Percentiles rank a stretch among this genome's conserved stretches.
Conservation (phyloP, 192 early-diverging fungal genomes). For the Coemansia sp. region DNA sequence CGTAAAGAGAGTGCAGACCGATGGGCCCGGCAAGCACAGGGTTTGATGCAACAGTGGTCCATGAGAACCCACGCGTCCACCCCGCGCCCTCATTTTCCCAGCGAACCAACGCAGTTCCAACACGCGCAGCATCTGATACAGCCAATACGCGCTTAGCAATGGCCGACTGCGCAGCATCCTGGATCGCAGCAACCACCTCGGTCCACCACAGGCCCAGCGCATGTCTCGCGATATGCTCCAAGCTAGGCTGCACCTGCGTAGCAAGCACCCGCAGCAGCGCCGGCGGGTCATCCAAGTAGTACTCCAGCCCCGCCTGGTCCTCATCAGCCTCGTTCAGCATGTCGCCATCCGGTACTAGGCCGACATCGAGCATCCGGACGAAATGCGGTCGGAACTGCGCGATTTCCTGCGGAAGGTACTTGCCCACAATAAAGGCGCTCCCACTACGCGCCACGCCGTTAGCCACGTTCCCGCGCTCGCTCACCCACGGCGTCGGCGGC, state of each 20-base stretch:
- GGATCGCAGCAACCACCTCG: neutral
- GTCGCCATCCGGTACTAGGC: constrained; percentile 4
- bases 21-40: constrained; percentile 9
- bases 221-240: constrained; percentile 29
- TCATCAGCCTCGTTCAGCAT: constrained; percentile 37
- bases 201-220: constrained; percentile 41
- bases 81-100: constrained; percentile 13
- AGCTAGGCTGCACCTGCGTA: constrained; percentile 34
- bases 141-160: constrained; percentile 7
- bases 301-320: constrained; percentile 14
- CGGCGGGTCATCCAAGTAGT: constrained; percentile 14
- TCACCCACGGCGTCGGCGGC: constrained; percentile 12
- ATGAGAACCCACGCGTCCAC: constrained; percentile 24
- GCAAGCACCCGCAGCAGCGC: constrained; percentile 26
- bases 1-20: constrained; percentile 12
- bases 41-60: constrained; percentile 11
- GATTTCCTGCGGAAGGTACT: constrained; percentile 41
- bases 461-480: neutral
- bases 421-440: constrained; percentile 39
- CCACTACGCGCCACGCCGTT: constrained; percentile 3
- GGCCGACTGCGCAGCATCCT: constrained; percentile 8
- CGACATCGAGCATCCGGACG: constrained; percentile 35
- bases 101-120: constrained; percentile 13
- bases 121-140: constrained; percentile 26
- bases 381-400: constrained; percentile 40